Conservation (phyloP, 768 basidiomycete genomes). For the Macrocybe gigantea region DNA sequence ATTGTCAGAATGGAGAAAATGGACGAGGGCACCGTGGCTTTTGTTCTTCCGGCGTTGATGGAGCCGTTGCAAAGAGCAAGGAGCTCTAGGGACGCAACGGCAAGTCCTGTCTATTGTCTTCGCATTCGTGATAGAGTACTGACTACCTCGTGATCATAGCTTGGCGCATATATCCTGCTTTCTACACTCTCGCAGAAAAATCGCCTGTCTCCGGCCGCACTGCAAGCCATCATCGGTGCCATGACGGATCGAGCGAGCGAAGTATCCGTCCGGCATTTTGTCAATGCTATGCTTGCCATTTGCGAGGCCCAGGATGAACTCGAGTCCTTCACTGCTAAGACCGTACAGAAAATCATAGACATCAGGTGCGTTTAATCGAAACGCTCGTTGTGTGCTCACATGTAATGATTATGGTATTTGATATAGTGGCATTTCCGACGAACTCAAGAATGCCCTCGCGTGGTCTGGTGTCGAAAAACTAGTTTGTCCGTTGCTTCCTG, state of each 20-base stretch:
- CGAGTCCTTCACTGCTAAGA: constrained; percentile 36
- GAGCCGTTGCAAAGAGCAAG: constrained; percentile 44
- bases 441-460: constrained; percentile 34
- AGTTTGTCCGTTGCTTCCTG: constrained; percentile 43
- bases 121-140: background rate
- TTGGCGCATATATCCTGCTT: constrained; percentile 71
- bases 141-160: constrained; percentile 28
- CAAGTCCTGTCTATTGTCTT: constrained; percentile 22
- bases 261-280: constrained; percentile 51
- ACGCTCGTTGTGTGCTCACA: background rate
- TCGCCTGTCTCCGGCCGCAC: constrained; percentile 47
- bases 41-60: constrained; percentile 58
- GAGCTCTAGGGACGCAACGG: constrained; percentile 47
- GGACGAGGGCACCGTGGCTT: constrained; percentile 62
- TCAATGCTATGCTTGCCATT: constrained; percentile 61
- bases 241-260: constrained; percentile 46
- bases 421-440: constrained; percentile 40
- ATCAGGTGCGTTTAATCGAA: constrained; percentile 39
- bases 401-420: background rate
- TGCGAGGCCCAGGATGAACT: constrained; percentile 58
- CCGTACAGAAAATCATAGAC: constrained; percentile 33
- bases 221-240: constrained; percentile 50
- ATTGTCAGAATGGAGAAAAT: constrained; percentile 51
- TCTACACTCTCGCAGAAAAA: constrained; percentile 65
- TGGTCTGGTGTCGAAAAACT: constrained; percentile 55